Conservation (phyloP, 805 yeast genomes). For the Suhomyces prunicola region DNA sequence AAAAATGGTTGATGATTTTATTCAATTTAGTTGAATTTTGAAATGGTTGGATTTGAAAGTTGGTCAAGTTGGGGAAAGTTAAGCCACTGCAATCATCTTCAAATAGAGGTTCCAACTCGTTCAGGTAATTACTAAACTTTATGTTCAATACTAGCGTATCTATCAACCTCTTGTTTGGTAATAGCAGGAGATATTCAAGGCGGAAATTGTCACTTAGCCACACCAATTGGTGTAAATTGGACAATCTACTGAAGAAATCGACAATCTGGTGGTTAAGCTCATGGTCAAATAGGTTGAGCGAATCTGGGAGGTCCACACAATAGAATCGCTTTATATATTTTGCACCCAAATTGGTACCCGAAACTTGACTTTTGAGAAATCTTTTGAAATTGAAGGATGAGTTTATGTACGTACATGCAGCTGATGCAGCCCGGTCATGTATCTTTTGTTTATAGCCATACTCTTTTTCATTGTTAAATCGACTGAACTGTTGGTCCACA, state of each 20-base stretch:
- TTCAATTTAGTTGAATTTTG: slow-evolving; percentile 22
- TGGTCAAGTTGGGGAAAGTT: slow-evolving; percentile 25
- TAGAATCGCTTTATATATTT: slow-evolving; percentile 23
- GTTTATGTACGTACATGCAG: slow-evolving; percentile 31
- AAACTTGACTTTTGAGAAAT: slow-evolving; percentile 19
- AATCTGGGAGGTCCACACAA: slow-evolving; percentile 40
- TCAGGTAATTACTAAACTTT: slow-evolving; percentile 22
- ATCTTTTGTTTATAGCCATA: slow-evolving; percentile 8
- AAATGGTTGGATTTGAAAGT: slow-evolving; percentile 35
- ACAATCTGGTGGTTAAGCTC: slow-evolving; percentile 24
- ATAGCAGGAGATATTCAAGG: slow-evolving; percentile 22
- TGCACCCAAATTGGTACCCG: not conserved
- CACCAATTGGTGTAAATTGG: slow-evolving; percentile 24
- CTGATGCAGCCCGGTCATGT: not conserved
- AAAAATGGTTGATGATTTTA: slow-evolving; percentile 16
- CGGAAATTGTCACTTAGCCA: slow-evolving; percentile 33
- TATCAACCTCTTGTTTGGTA: slow-evolving; percentile 28
- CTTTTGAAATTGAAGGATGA: slow-evolving; percentile 38
- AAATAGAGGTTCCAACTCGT: slow-evolving; percentile 9
- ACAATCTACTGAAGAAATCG: slow-evolving; percentile 23
- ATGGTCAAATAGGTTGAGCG: slow-evolving; percentile 34
- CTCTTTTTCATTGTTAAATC: slow-evolving; percentile 28
- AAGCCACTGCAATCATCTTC: slow-evolving; percentile 10
- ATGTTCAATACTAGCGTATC: slow-evolving; percentile 27
- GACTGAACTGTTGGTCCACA: slow-evolving; percentile 36